These are phyloP conservation scores for Coniella lustricola DNA, from an alignment of 2,329 filamentous ascomycete species.

Conservation along the genomic window DNA sequence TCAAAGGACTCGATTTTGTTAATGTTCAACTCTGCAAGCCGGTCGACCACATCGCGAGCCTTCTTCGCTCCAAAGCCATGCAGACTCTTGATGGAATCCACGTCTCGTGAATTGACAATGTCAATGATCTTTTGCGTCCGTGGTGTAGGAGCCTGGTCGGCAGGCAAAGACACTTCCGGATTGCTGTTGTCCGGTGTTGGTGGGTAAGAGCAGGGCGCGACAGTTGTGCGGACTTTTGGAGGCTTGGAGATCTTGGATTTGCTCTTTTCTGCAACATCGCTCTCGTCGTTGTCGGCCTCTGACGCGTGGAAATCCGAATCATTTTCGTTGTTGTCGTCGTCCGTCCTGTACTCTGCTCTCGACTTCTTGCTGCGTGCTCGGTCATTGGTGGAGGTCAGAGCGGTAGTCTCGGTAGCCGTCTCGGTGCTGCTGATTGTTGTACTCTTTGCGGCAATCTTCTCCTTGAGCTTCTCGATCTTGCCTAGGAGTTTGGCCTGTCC, in stretches of 20 bases:
- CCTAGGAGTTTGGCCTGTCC: conserved; percentile 69
- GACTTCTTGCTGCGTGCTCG: conserved; percentile 19
- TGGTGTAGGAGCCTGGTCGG: conserved; percentile 26
- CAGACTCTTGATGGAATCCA: conserved; percentile 56
- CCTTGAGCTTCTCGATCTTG: conserved; percentile 59
- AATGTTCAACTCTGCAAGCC: conserved; percentile 39
- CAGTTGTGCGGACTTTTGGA: neutral
- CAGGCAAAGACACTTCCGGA: neutral
- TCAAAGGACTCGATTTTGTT: conserved; percentile 40
- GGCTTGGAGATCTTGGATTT: conserved; percentile 10
- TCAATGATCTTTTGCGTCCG: conserved; percentile 56
- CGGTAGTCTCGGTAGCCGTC: neutral
- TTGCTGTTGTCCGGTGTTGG: conserved; percentile 27
- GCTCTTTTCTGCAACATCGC: conserved; percentile 22
- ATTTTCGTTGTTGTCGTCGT: conserved; percentile 33
- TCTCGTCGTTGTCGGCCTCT: conserved; percentile 34
- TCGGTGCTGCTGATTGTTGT: neutral
- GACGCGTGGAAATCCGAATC: conserved; percentile 35
- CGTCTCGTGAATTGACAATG: conserved; percentile 68
- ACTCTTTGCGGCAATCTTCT: conserved; percentile 36
- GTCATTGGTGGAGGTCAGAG: neutral
- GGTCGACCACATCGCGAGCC: conserved; percentile 53
- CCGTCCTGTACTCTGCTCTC: conserved; percentile 27
- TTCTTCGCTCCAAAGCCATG: conserved; percentile 68
- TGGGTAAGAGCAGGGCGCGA: conserved; percentile 18